These are phyloP conservation scores for Ceratocystis cacaofunesta DNA, from an alignment of 2,329 filamentous ascomycete genomes.

Conservation along the genomic window DNA sequence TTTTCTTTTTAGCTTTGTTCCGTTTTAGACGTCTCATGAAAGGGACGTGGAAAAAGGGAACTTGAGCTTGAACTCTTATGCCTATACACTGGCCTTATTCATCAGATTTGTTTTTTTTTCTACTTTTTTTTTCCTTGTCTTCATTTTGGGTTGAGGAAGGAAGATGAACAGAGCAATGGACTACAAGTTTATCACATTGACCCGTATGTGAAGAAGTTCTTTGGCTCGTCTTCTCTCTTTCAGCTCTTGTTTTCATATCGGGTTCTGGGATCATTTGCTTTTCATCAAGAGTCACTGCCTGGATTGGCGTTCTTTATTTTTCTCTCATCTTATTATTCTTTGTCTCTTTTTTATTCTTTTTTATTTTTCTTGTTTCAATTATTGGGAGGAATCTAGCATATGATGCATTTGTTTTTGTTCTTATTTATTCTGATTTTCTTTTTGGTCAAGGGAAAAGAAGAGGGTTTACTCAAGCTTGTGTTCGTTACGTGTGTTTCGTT, in stretches of 20 bases:
- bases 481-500: no score
- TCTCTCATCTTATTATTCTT: background rate
- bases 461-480: no score
- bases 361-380: background rate
- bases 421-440: background rate
- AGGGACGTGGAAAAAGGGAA: background rate
- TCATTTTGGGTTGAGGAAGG: background rate
- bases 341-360: background rate
- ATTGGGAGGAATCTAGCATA: constrained; percentile 1
- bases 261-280: background rate
- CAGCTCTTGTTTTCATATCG: background rate
- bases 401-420: background rate
- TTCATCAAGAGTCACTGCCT: background rate
- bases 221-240: background rate
- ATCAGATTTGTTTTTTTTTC: background rate
- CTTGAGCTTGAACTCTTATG: background rate
- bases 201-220: background rate
- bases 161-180: background rate
- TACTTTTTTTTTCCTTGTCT: background rate
- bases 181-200: background rate
- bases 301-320: background rate
- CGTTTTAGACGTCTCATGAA: background rate
- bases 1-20: background rate
- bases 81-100: background rate
- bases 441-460: background rate